Base-by-base conservation (phyloP, 805 yeast genomes). In the Kregervanrija fluxuum region DNA sequence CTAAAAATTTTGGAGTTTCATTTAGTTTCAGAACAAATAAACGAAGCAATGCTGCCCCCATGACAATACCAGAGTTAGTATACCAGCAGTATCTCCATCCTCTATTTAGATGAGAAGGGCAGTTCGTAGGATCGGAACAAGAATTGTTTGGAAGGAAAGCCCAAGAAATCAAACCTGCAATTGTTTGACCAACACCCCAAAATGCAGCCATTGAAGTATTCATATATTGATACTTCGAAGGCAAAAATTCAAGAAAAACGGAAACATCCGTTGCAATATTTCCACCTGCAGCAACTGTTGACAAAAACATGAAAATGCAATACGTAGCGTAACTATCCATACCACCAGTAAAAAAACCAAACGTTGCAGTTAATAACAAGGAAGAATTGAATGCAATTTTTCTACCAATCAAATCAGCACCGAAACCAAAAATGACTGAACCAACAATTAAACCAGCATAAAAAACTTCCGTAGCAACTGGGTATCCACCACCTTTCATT, bases 151-250 rank as follows among this genome's bases (percentile, higher is more conserved):
- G 71, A 40, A 79, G 61, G 44, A 74, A 71, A 0, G 77, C 82
- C 79, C 81, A 79, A 4, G 80, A 72, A 35, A 77, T 53, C 14
- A 77, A 59, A 31, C 67, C 66, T 11, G 79, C 71, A 37, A 78
- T 63, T 2, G 79, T 69, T 55, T 79, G 83, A 31, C 83, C 84
- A 33, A 79, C 64, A 38, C 82, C 80, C 85, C 84, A 79, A 76
- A 73, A 79, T 37, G 69, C 63, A 16, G 81, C 77, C 61, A 79
- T 68, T 33, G 74, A 64, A 2, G 82, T 75, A 41, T 73, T 65
- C 49, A 76, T 56, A 69, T 71, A 77, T 50, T 75, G 78, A 51
- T 70, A 61, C 40, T 68, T 69, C 37, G 67, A 61, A 2, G 83
- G 82, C 45, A 77, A 60, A 45, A 70, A 75, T 53, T 77, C 80